Evolutionary conservation across 495 filamentous ascomycete genomes (phyloP), one percentile per base, ranked within the genome.

Genomic region (Thozetella sp.): DNA sequence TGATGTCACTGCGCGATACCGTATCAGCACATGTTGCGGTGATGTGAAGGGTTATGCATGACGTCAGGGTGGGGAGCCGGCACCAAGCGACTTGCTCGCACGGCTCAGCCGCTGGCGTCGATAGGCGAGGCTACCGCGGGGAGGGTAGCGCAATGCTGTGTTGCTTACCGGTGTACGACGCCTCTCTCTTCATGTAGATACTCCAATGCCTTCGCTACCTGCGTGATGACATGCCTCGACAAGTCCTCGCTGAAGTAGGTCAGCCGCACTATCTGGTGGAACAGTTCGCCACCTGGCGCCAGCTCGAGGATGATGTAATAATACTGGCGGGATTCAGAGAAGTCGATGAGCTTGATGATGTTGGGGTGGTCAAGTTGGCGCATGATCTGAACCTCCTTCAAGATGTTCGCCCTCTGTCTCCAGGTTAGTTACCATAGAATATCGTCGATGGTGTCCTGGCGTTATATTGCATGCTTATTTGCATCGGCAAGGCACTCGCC

Each of bases 341-440:
- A 99, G 65, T 96, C 90, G 63, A 97, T 83, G 22, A 99, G 84
- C 66, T 91, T 93, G 76, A 96, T 86, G 65, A 99, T 92, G 67
- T 97, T 97, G 22, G 93, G 93, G 64, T 99, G 96, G 63, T 98
- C 93, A 52, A 98, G 80, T 67, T 93, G 89, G 46, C 92, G 91
- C 95, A 99, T 99, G 71, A 99, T 98, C 72, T 97, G 93, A 13
- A 99, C 96, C 72, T 99, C 95, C 73, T 99, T 99, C 51, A 98
- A 79, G 58, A 99, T 97, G 64, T 98, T 99, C 57, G 93, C 90
- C 79, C 95, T 84, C 95, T 99, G 57, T 50, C 52, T 25, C 53
- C 59, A 61, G 54, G 63, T 63, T 63, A 68, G 45, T 48, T 50
- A 10, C 43, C n/a, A n/a, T n/a, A n/a, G n/a, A n/a, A n/a, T n/a